Percentiles rank a stretch among this genome's conserved stretches.
Conservation (phyloP, 441 rosid species). For the Biscutella laevigata region DNA sequence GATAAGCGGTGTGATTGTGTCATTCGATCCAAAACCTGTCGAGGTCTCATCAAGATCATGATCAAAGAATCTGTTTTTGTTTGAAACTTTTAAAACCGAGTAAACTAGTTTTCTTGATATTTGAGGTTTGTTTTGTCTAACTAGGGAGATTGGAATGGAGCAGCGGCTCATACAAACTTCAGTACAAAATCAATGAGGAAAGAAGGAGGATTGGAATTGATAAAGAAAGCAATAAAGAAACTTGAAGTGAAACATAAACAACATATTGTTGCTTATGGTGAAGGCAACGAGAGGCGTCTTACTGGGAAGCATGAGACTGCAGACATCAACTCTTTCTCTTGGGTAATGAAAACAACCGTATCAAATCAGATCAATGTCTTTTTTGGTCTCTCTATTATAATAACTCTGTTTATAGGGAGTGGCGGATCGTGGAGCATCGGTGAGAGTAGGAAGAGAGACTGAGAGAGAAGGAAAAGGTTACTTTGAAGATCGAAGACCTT, state of each 20-base stretch:
- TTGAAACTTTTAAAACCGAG: neutral
- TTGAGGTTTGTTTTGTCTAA: neutral
- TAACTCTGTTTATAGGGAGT: too few relatives aligned
- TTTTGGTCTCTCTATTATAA: too few relatives aligned
- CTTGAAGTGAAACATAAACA: conserved; percentile 77
- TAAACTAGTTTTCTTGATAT: neutral
- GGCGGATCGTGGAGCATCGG: conserved; percentile 88
- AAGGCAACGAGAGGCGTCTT: conserved; percentile 91
- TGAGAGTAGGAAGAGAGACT: conserved; percentile 90
- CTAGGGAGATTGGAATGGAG: conserved; percentile 99
- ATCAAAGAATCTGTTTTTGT: neutral
- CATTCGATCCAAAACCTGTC: conserved; percentile 85
- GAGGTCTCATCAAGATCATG: conserved; percentile 40
- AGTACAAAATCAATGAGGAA: conserved; percentile 93
- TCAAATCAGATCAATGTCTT: too few relatives aligned
- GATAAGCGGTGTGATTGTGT: conserved; percentile 75
- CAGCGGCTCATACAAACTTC: conserved; percentile 93
- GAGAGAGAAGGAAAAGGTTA: conserved; percentile 88
- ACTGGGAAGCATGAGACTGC: conserved; percentile 95
- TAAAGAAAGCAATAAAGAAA: conserved; percentile 79
- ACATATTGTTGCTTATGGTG: conserved; percentile 89
- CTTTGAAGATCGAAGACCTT: conserved; percentile 85
- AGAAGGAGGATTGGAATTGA: conserved; percentile 68
- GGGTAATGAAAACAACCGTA: too few relatives aligned
- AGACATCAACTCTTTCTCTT: conserved; percentile 65